phyloP scores from a whole-genome alignment of 176 grass and related monocot genomes.

The Neostapfia colusana region DNA sequence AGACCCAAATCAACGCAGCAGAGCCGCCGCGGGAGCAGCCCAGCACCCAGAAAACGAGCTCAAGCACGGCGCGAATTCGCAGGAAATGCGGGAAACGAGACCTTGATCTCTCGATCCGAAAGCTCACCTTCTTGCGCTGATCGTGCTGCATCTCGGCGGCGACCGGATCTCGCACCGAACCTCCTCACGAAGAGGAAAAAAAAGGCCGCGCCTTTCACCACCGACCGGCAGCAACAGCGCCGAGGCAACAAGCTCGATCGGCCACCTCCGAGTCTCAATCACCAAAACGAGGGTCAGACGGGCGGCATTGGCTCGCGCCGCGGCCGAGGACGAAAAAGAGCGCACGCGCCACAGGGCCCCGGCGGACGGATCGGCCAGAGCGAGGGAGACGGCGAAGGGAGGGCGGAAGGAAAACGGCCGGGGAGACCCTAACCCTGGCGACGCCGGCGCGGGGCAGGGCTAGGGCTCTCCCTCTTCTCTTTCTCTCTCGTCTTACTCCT shows the following conservation, averaged over 20 bases:
- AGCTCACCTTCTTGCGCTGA: constrained; percentile 86
- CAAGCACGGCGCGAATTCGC: neutral
- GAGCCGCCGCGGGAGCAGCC: constrained; percentile 6
- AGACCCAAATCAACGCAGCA: constrained; percentile 33
- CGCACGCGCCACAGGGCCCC: constrained; percentile 34
- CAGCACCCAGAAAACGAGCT: neutral
- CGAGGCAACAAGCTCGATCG: neutral
- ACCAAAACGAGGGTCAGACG: constrained; percentile 42
- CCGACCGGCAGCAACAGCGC: neutral
- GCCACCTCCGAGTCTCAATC: constrained; percentile 12
- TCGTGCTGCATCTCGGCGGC: constrained; percentile 81
- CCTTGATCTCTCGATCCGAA: constrained; percentile 32
- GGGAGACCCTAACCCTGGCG: constrained; percentile 63
- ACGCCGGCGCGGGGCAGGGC: constrained; percentile 43
- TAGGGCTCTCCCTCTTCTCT: constrained; percentile 46
- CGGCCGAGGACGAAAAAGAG: neutral
- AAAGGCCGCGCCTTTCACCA: constrained; percentile 11
- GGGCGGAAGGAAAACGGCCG: neutral
- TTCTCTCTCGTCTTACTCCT: constrained; percentile 21
- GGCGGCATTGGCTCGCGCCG: constrained; percentile 44
- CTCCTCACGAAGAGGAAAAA: neutral
- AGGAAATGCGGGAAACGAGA: constrained; percentile 20
- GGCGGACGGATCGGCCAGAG: constrained; percentile 37
- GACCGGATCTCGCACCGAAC: constrained; percentile 47
- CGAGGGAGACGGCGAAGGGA: constrained; percentile 30